Evolutionary conservation across 768 basidiomycete species (phyloP).

Genomic region (Krasilnikovozyma curviuscula): DNA sequence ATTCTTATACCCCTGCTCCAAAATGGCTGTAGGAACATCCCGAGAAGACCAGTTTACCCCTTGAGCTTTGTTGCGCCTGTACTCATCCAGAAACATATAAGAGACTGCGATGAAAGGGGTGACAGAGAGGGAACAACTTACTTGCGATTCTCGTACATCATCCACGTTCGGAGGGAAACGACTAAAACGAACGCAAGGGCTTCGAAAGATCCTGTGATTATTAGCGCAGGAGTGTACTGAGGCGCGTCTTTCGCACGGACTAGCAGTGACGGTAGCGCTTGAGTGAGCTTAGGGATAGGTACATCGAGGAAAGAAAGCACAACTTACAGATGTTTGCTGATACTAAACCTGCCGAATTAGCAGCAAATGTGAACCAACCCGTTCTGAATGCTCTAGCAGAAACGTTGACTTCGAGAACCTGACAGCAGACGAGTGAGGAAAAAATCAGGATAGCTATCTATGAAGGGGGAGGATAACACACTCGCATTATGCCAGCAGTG

Average conservation of each 20-base stretch:
- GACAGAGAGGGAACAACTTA: too few species aligned
- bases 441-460: too few species aligned
- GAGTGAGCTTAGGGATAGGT: too few species aligned
- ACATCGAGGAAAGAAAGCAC: too few species aligned
- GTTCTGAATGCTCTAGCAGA: conserved; percentile 28
- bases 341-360: conserved; percentile 31
- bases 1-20: conserved; percentile 12
- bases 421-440: too few species aligned
- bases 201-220: conserved; percentile 33
- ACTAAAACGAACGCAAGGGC: neutral
- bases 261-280: too few species aligned
- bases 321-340: conserved; percentile 39
- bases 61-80: conserved; percentile 17
- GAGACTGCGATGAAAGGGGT: too few species aligned
- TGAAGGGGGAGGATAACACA: too few species aligned
- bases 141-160: neutral
- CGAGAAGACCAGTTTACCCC: conserved; percentile 16
- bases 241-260: conserved; percentile 36
- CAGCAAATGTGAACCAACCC: too few species aligned
- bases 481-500: conserved; percentile 33
- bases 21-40: conserved; percentile 17
- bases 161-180: neutral
- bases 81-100: too few species aligned
- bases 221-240: conserved; percentile 34
- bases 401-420: conserved; percentile 33